These are phyloP conservation scores for Candida schatavii DNA, from an alignment of 805 yeast species.

Conservation along the genomic window DNA sequence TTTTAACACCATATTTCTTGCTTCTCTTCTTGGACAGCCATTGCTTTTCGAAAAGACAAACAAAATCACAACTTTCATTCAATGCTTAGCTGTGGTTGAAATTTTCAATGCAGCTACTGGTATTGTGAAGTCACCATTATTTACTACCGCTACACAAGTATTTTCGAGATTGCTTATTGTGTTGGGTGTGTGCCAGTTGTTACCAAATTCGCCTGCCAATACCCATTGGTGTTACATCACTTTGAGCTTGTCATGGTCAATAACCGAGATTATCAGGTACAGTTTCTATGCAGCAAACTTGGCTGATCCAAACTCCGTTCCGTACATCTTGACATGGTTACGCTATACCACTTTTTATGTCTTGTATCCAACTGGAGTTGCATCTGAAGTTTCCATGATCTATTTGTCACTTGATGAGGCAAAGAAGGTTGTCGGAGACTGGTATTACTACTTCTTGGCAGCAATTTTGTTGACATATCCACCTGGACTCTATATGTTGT, in stretches of 20 bases:
- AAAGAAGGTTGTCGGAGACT: constrained; percentile 42
- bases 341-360: constrained; percentile 82
- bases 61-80: constrained; percentile 60
- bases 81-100: constrained; percentile 78
- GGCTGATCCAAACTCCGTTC: constrained; percentile 48
- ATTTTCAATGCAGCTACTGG: constrained; percentile 76
- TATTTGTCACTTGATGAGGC: constrained; percentile 73
- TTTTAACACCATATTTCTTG: constrained; percentile 37
- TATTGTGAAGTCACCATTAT: constrained; percentile 76
- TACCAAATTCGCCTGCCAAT: constrained; percentile 72
- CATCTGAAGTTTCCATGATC: constrained; percentile 71
- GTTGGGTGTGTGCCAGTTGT: constrained; percentile 71
- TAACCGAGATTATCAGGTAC: constrained; percentile 90
- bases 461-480: constrained; percentile 63
- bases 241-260: constrained; percentile 81
- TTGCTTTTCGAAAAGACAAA: constrained; percentile 58
- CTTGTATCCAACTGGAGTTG: constrained; percentile 90
- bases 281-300: constrained; percentile 77
- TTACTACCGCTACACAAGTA: constrained; percentile 86
- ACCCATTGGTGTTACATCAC: constrained; percentile 59
- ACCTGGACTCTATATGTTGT: constrained; percentile 85
- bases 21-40: constrained; percentile 56
- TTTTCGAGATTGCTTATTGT: constrained; percentile 80
- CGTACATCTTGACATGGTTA: constrained; percentile 59
- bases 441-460: constrained; percentile 56